These are phyloP conservation scores for Zalaria obscura DNA, from an alignment of 2,329 filamentous ascomycete genomes.

Conservation along the genomic window DNA sequence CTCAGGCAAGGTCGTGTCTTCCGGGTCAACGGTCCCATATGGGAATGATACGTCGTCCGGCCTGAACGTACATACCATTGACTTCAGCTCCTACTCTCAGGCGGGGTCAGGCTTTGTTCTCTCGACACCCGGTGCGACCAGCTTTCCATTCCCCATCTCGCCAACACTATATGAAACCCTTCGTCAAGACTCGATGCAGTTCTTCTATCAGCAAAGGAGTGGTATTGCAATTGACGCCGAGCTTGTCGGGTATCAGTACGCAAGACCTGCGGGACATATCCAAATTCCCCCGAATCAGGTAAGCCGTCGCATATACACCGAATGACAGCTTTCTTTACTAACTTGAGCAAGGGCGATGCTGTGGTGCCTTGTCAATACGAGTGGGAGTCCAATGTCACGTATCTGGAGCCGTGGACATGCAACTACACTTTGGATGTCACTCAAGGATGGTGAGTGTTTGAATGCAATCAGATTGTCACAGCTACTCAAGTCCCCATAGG, in stretches of 20 bases:
- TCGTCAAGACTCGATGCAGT: conserved; percentile 5
- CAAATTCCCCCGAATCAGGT: conserved; percentile 3
- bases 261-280: conserved; percentile 5
- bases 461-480: no score
- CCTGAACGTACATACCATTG: conserved; percentile 2
- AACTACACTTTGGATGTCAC: conserved; percentile 6
- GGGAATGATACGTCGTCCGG: conserved; percentile 5
- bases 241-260: conserved; percentile 4
- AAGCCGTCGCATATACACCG: background rate
- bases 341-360: conserved; percentile 3
- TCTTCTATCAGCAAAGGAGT: conserved; percentile 7
- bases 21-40: background rate
- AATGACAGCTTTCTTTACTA: background rate
- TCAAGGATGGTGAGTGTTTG: conserved; percentile 2
- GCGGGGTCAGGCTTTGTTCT: conserved; percentile 1
- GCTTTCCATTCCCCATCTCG: conserved; percentile 4
- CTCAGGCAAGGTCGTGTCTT: background rate
- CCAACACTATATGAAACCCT: conserved; percentile 2
- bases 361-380: conserved; percentile 4
- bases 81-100: conserved; percentile 1
- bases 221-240: conserved; percentile 6
- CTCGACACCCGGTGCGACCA: background rate
- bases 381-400: conserved; percentile 5
- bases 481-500: background rate
- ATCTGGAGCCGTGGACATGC: conserved; percentile 6